Percentiles rank a stretch among this genome's conserved stretches.
Conservation (phyloP, 257 asterid genomes). For the Ilex asprella region DNA sequence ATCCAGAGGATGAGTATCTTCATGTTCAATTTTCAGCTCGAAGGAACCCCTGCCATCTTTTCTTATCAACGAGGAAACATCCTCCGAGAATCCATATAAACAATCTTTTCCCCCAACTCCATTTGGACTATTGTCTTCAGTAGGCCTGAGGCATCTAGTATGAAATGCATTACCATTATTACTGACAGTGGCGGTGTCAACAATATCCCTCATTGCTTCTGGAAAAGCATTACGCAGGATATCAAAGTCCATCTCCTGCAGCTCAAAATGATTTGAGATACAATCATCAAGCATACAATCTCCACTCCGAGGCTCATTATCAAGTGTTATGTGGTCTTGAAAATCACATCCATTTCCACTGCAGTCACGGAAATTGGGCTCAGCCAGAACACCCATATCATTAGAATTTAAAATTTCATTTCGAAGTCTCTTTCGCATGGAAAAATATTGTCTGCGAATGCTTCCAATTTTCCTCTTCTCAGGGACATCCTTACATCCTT, state of each 20-base stretch:
- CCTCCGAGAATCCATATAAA: conserved; percentile 38
- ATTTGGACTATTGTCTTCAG: conserved; percentile 26
- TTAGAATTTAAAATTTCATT: conserved; percentile 45
- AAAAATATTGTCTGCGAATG: conserved; percentile 62
- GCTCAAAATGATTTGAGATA: conserved; percentile 38
- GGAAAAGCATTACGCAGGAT: conserved; percentile 60
- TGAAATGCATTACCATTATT: conserved; percentile 24
- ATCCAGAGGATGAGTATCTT: conserved; percentile 16
- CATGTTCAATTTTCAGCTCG: conserved; percentile 27
- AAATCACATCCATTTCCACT: conserved; percentile 43
- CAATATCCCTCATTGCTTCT: conserved; percentile 36
- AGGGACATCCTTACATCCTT: conserved; percentile 41
- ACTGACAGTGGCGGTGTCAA: conserved; percentile 22
- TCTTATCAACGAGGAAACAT: conserved; percentile 28
- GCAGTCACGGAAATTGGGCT: conserved; percentile 40
- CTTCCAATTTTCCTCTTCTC: conserved; percentile 65
- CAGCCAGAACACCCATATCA: conserved; percentile 51
- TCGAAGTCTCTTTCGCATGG: conserved; percentile 70
- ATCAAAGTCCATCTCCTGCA: conserved; percentile 65
- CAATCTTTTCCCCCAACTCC: conserved; percentile 23
- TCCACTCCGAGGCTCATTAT: conserved; percentile 37
- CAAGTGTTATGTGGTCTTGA: conserved; percentile 33
- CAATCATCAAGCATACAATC: conserved; percentile 34
- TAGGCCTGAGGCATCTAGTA: conserved; percentile 31
- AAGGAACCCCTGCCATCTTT: conserved; percentile 33